Percentiles rank a stretch among this genome's conserved stretches.
Conservation (phyloP, 2,329 filamentous ascomycete genomes). For the Eutypella sp. region DNA sequence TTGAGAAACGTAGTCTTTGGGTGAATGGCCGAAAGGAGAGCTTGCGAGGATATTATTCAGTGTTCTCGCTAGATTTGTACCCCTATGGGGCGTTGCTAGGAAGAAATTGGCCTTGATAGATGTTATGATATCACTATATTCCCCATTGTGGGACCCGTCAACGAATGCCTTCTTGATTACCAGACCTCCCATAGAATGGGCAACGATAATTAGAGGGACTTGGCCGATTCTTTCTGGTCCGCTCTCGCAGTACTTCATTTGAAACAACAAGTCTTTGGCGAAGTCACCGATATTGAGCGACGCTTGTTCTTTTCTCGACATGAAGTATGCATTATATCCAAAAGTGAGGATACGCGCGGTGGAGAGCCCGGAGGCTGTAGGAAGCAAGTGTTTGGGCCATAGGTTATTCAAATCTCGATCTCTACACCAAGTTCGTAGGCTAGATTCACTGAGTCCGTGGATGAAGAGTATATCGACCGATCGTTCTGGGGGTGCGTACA, state of each 20-base stretch:
- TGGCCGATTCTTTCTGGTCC: constrained; percentile 10
- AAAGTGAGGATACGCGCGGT: constrained; percentile 17
- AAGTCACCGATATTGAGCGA: constrained; percentile 16
- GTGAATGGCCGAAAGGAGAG: constrained; percentile 12
- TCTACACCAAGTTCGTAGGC: constrained; percentile 15
- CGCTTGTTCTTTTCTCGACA: constrained; percentile 7
- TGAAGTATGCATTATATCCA: constrained; percentile 20
- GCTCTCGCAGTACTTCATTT: constrained; percentile 15
- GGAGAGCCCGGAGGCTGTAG: constrained; percentile 9
- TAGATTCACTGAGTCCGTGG: constrained; percentile 21
- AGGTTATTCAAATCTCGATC: constrained; percentile 11
- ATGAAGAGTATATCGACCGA: constrained; percentile 21
- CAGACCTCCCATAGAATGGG: constrained; percentile 17
- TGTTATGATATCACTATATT: constrained; percentile 14
- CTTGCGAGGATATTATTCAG: constrained; percentile 13
- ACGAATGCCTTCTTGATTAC: constrained; percentile 16
- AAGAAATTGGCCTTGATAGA: constrained; percentile 13
- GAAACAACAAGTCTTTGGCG: constrained; percentile 17
- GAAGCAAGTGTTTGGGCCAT: constrained; percentile 19
- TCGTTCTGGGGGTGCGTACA: constrained; percentile 8
- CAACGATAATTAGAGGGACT: constrained; percentile 15
- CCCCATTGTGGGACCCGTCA: constrained; percentile 12
- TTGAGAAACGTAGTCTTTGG: constrained; percentile 18
- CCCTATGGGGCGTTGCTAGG: constrained; percentile 18
- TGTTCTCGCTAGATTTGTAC: constrained; percentile 12